phyloP scores from a whole-genome alignment of 257 asterid species.

The Gentiana macrophylla region DNA sequence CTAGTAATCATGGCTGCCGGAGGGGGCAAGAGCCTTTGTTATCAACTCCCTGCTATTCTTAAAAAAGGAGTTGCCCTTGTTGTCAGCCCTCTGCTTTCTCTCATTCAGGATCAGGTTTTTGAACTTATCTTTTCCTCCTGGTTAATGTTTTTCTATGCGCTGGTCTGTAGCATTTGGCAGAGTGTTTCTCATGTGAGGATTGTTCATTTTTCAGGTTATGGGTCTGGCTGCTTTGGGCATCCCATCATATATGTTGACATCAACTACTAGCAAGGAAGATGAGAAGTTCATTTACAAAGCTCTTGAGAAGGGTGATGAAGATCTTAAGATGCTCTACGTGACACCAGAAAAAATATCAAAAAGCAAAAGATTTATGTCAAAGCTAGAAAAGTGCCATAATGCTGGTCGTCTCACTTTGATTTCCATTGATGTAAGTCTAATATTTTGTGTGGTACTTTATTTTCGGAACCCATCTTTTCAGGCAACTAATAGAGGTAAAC shows the following conservation, averaged over 20 bases:
- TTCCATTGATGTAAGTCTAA: conserved; percentile 73
- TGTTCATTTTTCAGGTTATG: conserved; percentile 59
- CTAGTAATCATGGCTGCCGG: conserved; percentile 99
- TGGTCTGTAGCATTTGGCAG: conserved; percentile 2
- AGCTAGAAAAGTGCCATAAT: conserved; percentile 91
- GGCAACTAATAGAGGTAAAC: neutral
- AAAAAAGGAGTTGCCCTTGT: conserved; percentile 77
- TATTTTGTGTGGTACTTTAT: conserved; percentile 3
- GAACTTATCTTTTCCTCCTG: neutral
- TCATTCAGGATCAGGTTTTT: conserved; percentile 88
- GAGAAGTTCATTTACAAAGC: conserved; percentile 89
- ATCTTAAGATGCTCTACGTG: conserved; percentile 74
- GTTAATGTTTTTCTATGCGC: neutral
- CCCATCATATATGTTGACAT: conserved; percentile 77
- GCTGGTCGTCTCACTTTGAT: conserved; percentile 89
- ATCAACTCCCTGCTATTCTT: conserved; percentile 94
- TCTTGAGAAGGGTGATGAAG: conserved; percentile 86
- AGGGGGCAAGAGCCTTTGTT: conserved; percentile 97
- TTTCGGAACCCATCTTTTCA: neutral
- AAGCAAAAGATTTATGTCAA: conserved; percentile 96
- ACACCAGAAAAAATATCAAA: conserved; percentile 97
- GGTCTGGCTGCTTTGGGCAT: conserved; percentile 88
- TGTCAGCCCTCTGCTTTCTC: conserved; percentile 92
- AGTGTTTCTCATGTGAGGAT: conserved; percentile 6
- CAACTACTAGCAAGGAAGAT: conserved; percentile 68